Percentiles rank a stretch among this genome's conserved stretches.
Evolutionary conservation across 805 yeast species (phyloP).

Genomic region (Groenewaldozyma tartarivorans): DNA sequence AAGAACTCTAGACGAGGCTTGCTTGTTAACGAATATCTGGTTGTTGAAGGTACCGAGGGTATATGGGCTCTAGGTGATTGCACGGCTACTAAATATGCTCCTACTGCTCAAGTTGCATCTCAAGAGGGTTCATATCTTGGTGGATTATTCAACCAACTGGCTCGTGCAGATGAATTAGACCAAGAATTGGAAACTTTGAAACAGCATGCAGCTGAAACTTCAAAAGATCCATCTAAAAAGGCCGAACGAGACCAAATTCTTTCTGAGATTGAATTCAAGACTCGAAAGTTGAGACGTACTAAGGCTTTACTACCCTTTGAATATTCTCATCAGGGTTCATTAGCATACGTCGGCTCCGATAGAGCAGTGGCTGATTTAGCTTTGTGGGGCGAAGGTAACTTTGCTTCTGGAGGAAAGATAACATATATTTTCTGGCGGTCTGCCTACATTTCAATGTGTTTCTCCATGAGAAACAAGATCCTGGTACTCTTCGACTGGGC

Average conservation of each 20-base stretch:
- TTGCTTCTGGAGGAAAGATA: slow-evolving; percentile 74
- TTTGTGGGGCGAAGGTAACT: slow-evolving; percentile 55
- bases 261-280: slow-evolving; percentile 39
- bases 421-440: slow-evolving; percentile 93
- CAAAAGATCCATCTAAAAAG: slow-evolving; percentile 16
- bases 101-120: slow-evolving; percentile 96
- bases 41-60: slow-evolving; percentile 73
- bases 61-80: slow-evolving; percentile 93
- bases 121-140: slow-evolving; percentile 87
- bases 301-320: slow-evolving; percentile 45
- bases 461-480: slow-evolving; percentile 79
- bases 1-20: slow-evolving; percentile 85
- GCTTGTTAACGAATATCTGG: slow-evolving; percentile 70
- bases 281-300: slow-evolving; percentile 29
- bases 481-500: slow-evolving; percentile 84
- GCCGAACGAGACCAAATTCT: slow-evolving; percentile 30
- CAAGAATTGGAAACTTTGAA: slow-evolving; percentile 32
- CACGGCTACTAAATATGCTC: slow-evolving; percentile 79
- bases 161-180: slow-evolving; percentile 26
- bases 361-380: slow-evolving; percentile 88
- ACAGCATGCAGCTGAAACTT: slow-evolving; percentile 24
- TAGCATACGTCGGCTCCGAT: slow-evolving; percentile 87
- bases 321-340: slow-evolving; percentile 83
- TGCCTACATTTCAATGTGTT: slow-evolving; percentile 87
- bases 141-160: slow-evolving; percentile 49